These are phyloP conservation scores for Dendrobium nobile DNA, from an alignment of 106 monocot species.

Conservation along the genomic window DNA sequence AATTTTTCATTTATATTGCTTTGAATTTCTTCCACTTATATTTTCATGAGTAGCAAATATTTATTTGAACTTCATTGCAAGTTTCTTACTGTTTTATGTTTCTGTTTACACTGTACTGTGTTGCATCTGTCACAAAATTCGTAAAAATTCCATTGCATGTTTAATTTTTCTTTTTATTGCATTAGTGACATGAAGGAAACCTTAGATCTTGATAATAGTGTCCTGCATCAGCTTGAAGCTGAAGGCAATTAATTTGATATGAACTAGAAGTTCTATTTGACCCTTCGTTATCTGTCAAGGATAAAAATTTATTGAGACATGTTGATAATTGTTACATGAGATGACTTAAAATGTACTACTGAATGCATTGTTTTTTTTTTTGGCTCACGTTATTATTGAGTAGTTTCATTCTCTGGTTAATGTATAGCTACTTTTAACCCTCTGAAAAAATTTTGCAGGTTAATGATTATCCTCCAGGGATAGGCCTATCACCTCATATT, in stretches of 20 bases:
- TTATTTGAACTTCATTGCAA: too few species aligned
- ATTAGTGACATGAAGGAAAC: background rate
- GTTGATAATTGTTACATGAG: background rate
- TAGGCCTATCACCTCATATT: slow-evolving; percentile 90
- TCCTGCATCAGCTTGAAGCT: background rate
- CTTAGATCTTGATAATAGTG: background rate
- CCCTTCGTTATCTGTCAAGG: background rate
- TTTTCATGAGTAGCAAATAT: too few species aligned
- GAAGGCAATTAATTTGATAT: background rate
- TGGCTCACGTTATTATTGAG: background rate
- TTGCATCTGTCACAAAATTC: background rate
- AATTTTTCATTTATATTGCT: too few species aligned
- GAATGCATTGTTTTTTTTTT: background rate
- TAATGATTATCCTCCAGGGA: slow-evolving; percentile 87
- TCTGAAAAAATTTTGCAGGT: slow-evolving; percentile 42
- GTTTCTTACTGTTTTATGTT: background rate
- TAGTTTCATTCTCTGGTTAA: background rate
- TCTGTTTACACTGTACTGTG: background rate
- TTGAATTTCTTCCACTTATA: too few species aligned
- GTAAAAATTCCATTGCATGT: background rate
- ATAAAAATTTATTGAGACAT: background rate
- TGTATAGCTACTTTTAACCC: background rate
- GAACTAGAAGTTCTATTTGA: background rate
- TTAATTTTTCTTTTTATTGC: background rate
- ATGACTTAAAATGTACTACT: background rate